These are phyloP conservation scores for Solanum neorickii DNA, from an alignment of 257 asterid genomes.

Conservation along the genomic window DNA sequence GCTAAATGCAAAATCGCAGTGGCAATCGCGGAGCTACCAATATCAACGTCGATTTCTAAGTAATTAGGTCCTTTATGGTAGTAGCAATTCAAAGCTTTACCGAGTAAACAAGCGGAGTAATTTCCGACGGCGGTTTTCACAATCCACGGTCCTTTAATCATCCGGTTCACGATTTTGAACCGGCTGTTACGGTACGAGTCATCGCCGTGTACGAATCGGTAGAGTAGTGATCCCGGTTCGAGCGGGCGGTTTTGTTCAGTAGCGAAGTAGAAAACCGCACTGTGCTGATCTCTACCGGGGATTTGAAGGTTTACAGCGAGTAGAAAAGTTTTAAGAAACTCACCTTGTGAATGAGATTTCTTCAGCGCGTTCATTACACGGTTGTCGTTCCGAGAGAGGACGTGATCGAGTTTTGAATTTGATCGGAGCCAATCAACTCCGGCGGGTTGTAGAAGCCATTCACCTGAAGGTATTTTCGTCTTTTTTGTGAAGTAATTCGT, in stretches of 20 bases:
- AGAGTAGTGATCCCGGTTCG: conserved; percentile 40
- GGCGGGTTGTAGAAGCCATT: conserved; percentile 68
- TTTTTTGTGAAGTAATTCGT: conserved; percentile 55
- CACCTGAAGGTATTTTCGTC: conserved; percentile 49
- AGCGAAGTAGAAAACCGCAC: conserved; percentile 80
- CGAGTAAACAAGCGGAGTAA: conserved; percentile 75
- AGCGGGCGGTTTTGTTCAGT: conserved; percentile 43
- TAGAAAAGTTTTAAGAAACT: conserved; percentile 35
- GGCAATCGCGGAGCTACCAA: conserved; percentile 84
- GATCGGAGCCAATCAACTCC: conserved; percentile 97
- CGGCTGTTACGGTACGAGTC: conserved; percentile 61
- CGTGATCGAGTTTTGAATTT: conserved; percentile 64
- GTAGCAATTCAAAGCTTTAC: conserved; percentile 69
- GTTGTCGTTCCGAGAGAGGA: conserved; percentile 71
- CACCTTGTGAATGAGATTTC: conserved; percentile 17
- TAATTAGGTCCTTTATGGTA: conserved; percentile 63
- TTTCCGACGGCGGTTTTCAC: conserved; percentile 84
- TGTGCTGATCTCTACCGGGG: conserved; percentile 84
- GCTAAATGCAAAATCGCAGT: conserved; percentile 78
- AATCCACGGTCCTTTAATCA: conserved; percentile 91
- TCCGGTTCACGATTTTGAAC: conserved; percentile 79
- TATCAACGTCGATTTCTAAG: conserved; percentile 82
- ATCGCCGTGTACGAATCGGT: conserved; percentile 59
- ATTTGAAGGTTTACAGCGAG: conserved; percentile 78
- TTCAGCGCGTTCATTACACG: conserved; percentile 53